These are phyloP conservation scores for Aspergillus incahuasiensis DNA, from an alignment of 495 filamentous ascomycete species.

Conservation along the genomic window DNA sequence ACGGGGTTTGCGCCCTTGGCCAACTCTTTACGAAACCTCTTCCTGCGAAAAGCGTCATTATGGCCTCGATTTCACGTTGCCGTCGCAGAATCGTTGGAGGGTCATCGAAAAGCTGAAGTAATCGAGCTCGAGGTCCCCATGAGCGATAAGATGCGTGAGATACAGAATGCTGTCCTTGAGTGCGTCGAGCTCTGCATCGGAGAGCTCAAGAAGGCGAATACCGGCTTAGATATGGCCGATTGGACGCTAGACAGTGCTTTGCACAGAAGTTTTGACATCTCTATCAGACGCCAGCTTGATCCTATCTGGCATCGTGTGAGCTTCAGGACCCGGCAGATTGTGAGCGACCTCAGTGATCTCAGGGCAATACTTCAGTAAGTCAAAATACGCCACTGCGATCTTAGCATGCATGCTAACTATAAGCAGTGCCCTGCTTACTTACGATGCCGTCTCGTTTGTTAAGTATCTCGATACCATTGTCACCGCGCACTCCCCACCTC, in stretches of 20 bases:
- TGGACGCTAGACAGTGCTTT: conserved; percentile 96
- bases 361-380: conserved; percentile 76
- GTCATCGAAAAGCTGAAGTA: conserved; percentile 88
- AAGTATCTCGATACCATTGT: conserved; percentile 93
- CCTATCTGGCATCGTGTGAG: conserved; percentile 96
- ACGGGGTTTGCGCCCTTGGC: conserved; percentile 83
- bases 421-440: conserved; percentile 62
- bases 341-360: conserved; percentile 79
- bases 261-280: conserved; percentile 85
- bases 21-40: conserved; percentile 89
- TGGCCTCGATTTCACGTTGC: conserved; percentile 96
- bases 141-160: conserved; percentile 88
- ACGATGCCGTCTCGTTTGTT: conserved; percentile 88
- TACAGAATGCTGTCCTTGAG: conserved; percentile 91
- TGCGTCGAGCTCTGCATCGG: conserved; percentile 92
- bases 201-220: conserved; percentile 85
- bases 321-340: conserved; percentile 91
- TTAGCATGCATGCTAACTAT: conserved; percentile 15
- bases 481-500: conserved; percentile 81
- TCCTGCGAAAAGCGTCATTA: conserved; percentile 79
- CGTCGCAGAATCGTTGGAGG: conserved; percentile 83
- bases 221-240: conserved; percentile 90
- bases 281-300: conserved; percentile 85
- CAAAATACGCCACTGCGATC: neutral
- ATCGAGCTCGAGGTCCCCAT: conserved; percentile 96